Evolutionary conservation across 768 basidiomycete species (phyloP), one percentile per base, ranked within the genome.

Genomic region (Nidula microcarpa): DNA sequence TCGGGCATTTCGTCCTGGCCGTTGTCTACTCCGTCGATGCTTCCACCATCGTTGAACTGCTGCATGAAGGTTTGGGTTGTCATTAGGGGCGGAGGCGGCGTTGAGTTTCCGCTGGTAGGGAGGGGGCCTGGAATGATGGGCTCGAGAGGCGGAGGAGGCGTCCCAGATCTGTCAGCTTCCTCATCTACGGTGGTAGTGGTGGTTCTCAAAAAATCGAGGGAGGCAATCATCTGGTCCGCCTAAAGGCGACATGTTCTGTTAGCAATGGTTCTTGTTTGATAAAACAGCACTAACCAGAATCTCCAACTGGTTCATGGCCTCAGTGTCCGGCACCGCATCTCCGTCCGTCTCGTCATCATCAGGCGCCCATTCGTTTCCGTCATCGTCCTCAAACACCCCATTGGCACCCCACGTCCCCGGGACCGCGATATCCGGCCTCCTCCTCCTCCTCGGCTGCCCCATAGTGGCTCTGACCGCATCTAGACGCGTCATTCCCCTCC

Each of bases 1-100:
- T 37, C 66, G 36, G 67, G 77, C 67, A 74, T 81, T 54, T 69
- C 67, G 36, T 58, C 60, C 32, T 61, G 57, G 39, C 54, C 64
- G 30, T 62, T 58, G 18, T 60, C 57, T 34, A 58, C 57, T 2
- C 48, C 55, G 23, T 23, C 34, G 35, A 23, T 23, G 23, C 23
- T 23, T 23, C 23, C 23, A 23, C 23, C 23, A 23, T 23, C 23
- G 23, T 23, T 23, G 23, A 23, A 23, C 23, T 23, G 23, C 23
- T 3, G 23, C 23, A 23, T 23, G 23, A 23, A 23, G 23, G 23
- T 3, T 23, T 23, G 23, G 1, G 23, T 3, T 23, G 23, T 23
- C 23, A 23, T 23, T 23, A 23, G 23, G 23, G 23, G 23, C 23
- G 23, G 23, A 23, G 23, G 23, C 23, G 23, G 23, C 3, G 23